Percentiles rank a stretch among this genome's conserved stretches.
These are phyloP conservation scores for Collybia sordida DNA, from an alignment of 768 basidiomycete genomes.

Conservation along the genomic window DNA sequence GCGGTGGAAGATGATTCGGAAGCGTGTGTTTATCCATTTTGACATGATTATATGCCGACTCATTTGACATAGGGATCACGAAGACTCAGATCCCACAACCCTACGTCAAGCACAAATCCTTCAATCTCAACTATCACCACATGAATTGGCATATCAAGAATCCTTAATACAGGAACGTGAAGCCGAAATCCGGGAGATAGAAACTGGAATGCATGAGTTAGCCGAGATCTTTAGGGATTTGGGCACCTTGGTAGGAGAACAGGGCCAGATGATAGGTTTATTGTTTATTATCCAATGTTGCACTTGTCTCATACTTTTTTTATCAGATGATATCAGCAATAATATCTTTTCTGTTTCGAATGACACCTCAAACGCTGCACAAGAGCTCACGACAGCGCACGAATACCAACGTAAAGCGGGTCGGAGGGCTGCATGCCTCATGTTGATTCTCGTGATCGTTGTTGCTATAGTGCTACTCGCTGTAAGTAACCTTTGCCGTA, in stretches of 20 bases:
- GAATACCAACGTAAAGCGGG: conserved; percentile 96
- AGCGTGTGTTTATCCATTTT: conserved; percentile 18
- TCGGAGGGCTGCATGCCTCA: conserved; percentile 82
- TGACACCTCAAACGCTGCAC: conserved; percentile 80
- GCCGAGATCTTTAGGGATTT: conserved; percentile 96
- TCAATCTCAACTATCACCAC: conserved; percentile 77
- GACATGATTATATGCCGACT: not conserved
- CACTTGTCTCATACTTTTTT: not conserved
- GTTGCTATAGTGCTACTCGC: conserved; percentile 87
- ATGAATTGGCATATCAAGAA: conserved; percentile 95
- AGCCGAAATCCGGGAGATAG: conserved; percentile 92
- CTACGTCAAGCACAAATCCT: conserved; percentile 71
- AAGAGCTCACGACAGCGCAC: conserved; percentile 85
- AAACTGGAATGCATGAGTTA: conserved; percentile 93
- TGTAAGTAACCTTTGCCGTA: conserved; percentile 50
- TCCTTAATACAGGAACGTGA: conserved; percentile 94
- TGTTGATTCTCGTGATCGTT: conserved; percentile 86
- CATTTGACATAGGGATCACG: conserved; percentile 24
- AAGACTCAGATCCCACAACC: conserved; percentile 44
- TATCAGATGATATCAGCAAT: conserved; percentile 88
- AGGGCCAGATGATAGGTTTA: conserved; percentile 92
- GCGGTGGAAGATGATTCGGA: conserved; percentile 75
- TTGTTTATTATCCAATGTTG: conserved; percentile 4
- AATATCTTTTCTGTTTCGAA: conserved; percentile 86
- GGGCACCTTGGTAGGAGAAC: conserved; percentile 91